phyloP scores from a whole-genome alignment of 2,329 filamentous ascomycete species.

The Aspergillus sp. region DNA sequence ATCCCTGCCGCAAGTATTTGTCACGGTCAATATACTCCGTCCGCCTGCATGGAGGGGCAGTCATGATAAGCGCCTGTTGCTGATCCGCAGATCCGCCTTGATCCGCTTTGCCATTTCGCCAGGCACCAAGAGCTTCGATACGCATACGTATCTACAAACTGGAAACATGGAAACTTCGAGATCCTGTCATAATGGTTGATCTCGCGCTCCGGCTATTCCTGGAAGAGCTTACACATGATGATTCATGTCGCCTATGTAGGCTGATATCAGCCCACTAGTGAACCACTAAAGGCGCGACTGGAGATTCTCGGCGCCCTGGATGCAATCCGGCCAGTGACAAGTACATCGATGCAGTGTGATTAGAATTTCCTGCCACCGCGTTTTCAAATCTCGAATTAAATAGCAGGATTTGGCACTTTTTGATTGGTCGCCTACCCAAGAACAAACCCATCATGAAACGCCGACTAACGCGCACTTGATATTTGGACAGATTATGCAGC shows the following conservation, averaged over 20 bases:
- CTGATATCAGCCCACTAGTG: constrained; percentile 3
- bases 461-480: neutral
- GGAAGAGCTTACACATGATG: neutral
- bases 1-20: constrained; percentile 22
- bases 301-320: neutral
- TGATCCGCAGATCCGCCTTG: constrained; percentile 9
- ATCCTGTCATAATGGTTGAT: no score
- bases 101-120: neutral
- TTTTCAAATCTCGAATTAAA: constrained; percentile 9
- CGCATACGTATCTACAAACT: neutral
- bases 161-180: neutral
- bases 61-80: constrained; percentile 7
- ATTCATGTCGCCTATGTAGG: neutral
- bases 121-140: no score
- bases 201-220: no score
- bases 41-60: neutral
- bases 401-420: neutral
- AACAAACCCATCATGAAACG: neutral
- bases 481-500: constrained; percentile 1
- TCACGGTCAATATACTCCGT: constrained; percentile 9
- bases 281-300: neutral
- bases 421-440: neutral
- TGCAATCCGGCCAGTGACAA: neutral
- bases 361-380: neutral
- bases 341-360: neutral